Evolutionary conservation across 345 rosid genomes (phyloP).

Genomic region (Citrus sinensis): DVS_A1.0 CM039163.1:45311001-45311500

Average conservation of each 20-base stretch:
- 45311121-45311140: conserved; percentile 76
- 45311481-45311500: background rate
- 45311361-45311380: background rate
- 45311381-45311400: background rate
- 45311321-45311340: background rate
- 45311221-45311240: conserved; percentile 31
- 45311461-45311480: background rate
- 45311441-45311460: background rate
- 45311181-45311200: conserved; percentile 95
- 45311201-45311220: conserved; percentile 98
- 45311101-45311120: conserved; percentile 92
- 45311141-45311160: conserved; percentile 75
- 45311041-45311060: conserved; percentile 82
- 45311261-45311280: background rate
- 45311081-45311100: conserved; percentile 90
- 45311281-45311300: background rate
- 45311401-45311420: background rate
- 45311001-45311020: conserved; percentile 5
- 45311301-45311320: background rate
- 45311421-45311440: background rate
- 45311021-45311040: conserved; percentile 60
- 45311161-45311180: conserved; percentile 70
- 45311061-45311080: conserved; percentile 78
- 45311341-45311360: background rate
- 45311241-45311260: background rate